Evolutionary conservation across 164 flowering plant genomes (phyloP).

Genomic region (Magnolia kwangsiensis): DNA sequence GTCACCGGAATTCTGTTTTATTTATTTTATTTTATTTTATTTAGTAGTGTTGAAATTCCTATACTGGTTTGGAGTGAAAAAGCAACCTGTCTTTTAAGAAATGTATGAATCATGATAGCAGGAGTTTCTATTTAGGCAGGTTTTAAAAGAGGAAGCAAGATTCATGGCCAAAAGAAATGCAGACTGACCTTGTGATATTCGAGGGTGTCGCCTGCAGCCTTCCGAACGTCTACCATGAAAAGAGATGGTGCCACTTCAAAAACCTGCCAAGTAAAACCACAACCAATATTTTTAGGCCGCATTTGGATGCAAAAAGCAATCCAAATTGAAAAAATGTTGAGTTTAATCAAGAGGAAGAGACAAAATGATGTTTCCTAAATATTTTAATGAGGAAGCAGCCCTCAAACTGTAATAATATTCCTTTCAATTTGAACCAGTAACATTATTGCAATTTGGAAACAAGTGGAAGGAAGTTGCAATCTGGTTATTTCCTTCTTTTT

Average conservation of each 20-base stretch:
- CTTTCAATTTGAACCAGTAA: too few species aligned
- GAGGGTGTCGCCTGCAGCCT: constrained; percentile 94
- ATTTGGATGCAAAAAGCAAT: neutral
- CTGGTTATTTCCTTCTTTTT: neutral
- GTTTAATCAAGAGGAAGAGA: neutral
- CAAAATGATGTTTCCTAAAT: neutral
- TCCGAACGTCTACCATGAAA: constrained; percentile 95
- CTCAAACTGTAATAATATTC: neutral
- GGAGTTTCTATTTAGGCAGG: neutral
- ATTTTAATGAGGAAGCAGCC: constrained; percentile 1
- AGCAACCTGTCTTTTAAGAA: neutral
- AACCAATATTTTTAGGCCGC: neutral
- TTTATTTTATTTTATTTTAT: too few species aligned
- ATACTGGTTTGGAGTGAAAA: too few species aligned
- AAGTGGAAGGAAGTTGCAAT: neutral
- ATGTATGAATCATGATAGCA: neutral
- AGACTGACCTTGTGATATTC: constrained; percentile 87
- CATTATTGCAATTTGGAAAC: too few species aligned
- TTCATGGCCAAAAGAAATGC: neutral
- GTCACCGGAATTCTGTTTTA: too few species aligned
- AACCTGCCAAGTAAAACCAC: constrained; percentile 33
- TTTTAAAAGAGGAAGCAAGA: neutral
- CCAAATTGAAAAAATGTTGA: neutral
- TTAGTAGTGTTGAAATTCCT: too few species aligned
- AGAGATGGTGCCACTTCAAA: constrained; percentile 92